phyloP scores from a whole-genome alignment of 2,329 filamentous ascomycete species.

The Epichloe festucae region DNA sequence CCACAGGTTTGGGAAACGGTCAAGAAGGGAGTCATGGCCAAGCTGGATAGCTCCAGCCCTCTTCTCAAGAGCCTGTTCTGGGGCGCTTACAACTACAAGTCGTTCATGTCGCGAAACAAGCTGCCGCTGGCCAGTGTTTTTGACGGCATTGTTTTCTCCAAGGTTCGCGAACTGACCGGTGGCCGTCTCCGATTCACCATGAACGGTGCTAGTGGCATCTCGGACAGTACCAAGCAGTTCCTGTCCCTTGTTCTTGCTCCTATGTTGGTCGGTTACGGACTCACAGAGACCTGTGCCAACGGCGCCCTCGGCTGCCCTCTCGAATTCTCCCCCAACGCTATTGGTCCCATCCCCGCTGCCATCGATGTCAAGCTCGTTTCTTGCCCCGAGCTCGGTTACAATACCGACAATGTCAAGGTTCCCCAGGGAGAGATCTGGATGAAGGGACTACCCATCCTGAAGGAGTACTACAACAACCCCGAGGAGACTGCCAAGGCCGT shows the following conservation, averaged over 20 bases:
- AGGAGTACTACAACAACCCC: constrained; percentile 72
- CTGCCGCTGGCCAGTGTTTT: constrained; percentile 57
- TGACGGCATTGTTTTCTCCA: constrained; percentile 78
- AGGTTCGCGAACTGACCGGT: constrained; percentile 81
- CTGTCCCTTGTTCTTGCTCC: constrained; percentile 85
- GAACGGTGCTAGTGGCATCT: constrained; percentile 87
- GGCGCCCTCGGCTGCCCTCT: constrained; percentile 72
- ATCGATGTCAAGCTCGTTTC: constrained; percentile 89
- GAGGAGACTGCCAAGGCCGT: constrained; percentile 71
- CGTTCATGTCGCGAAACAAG: constrained; percentile 41
- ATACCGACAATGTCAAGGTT: constrained; percentile 49
- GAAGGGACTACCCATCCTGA: constrained; percentile 61
- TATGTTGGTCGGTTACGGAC: constrained; percentile 87
- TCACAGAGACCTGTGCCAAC: constrained; percentile 86
- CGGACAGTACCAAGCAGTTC: constrained; percentile 79
- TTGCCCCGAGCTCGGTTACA: constrained; percentile 79
- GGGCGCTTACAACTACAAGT: constrained; percentile 47
- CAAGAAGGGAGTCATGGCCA: constrained; percentile 79
- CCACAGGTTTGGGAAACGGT: constrained; percentile 96
- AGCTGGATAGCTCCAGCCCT: constrained; percentile 60
- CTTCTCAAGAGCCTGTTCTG: constrained; percentile 69
- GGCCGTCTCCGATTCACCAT: constrained; percentile 79
- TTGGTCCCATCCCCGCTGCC: constrained; percentile 65
- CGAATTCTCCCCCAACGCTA: constrained; percentile 64
- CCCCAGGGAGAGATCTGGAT: constrained; percentile 92